Base-by-base conservation (phyloP, 2,329 filamentous ascomycete genomes). In the Neonectria coccinea region DNA sequence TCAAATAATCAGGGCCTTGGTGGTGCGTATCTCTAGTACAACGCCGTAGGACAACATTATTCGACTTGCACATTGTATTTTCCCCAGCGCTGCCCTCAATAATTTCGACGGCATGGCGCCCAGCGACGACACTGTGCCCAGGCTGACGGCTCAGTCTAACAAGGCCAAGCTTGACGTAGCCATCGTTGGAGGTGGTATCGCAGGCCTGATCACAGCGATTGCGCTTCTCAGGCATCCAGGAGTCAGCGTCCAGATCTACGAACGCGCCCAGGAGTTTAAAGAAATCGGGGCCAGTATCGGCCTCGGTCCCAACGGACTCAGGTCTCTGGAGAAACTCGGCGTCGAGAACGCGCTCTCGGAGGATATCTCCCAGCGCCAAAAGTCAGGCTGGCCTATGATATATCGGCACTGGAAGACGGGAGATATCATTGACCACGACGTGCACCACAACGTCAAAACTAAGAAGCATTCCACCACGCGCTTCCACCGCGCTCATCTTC, bases 251-350 rank as follows among this genome's bases (percentile, higher is more conserved):
- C 79, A 85, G 62, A 74, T 86, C 25, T 87, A 85, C 66, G 85
- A 87, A 60, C 79, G 80, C 42, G 81, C 85, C 0, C 69, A 73
- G 1, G 80, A 82, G 64, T 79, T 84, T 41, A 79, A 76, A 60
- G 82, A 85, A 59, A 79, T 84, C 29, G 83, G 83, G 8, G 82
- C 83, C 0, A 82, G 81, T 2, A 83, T 85, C 18, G 83, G 81
- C 1, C 75, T 86, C 5, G 84, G 85, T 2, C 83, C 84, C 1
- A 87, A 87, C 71, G 85, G 85, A 0, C 79, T 87, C 74, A 80
- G 81, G 41, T 84, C 84, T 0, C 73, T 87, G 48, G 82, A 86
- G 47, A 81, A 80, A 22, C 79, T 85, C 0, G 84, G 85, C 5
- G 82, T 85, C 14, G 59, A 80, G 41, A 80, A 82, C 62, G 83